These are phyloP conservation scores for Diaporthe sp. DNA, from an alignment of 2,329 filamentous ascomycete species.

Conservation along the genomic window DNA sequence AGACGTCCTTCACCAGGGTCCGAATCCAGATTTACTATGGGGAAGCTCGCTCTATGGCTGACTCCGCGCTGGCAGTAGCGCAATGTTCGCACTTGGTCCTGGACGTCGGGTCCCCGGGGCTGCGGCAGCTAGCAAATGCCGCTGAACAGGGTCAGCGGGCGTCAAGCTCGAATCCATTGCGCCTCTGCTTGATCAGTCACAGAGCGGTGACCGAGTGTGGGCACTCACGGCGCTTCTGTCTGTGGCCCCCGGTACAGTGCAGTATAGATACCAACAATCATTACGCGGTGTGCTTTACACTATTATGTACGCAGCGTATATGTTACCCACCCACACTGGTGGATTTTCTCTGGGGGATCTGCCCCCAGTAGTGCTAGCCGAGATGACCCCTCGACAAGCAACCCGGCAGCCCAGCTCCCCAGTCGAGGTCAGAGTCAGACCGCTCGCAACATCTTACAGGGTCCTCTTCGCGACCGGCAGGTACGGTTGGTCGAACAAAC, in stretches of 20 bases:
- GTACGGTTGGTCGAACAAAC: neutral
- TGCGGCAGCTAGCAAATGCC: slow-evolving; percentile 32
- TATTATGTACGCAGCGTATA: slow-evolving; percentile 14
- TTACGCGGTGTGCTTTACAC: slow-evolving; percentile 2
- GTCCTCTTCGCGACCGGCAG: slow-evolving; percentile 1
- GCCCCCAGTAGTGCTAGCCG: slow-evolving; percentile 39
- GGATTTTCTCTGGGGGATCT: slow-evolving; percentile 41
- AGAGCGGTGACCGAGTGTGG: slow-evolving; percentile 25
- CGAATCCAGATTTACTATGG: slow-evolving; percentile 34
- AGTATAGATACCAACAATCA: neutral
- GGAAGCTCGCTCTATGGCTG: slow-evolving; percentile 14
- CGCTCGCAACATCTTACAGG: slow-evolving; percentile 6
- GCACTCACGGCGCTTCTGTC: slow-evolving; percentile 16
- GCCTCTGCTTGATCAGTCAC: slow-evolving; percentile 26
- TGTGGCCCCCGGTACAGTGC: neutral
- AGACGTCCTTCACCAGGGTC: slow-evolving; percentile 6
- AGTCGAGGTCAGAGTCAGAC: slow-evolving; percentile 11
- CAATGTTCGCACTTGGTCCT: neutral
- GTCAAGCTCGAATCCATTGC: slow-evolving; percentile 11
- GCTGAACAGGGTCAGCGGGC: slow-evolving; percentile 1
- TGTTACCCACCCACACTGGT: slow-evolving; percentile 36
- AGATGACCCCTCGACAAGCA: slow-evolving; percentile 36
- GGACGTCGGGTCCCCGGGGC: slow-evolving; percentile 10
- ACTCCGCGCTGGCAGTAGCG: slow-evolving; percentile 14
- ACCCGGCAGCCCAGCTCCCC: neutral